phyloP scores from a whole-genome alignment of 2,329 filamentous ascomycete genomes.

The Leptographium procerum region DNA sequence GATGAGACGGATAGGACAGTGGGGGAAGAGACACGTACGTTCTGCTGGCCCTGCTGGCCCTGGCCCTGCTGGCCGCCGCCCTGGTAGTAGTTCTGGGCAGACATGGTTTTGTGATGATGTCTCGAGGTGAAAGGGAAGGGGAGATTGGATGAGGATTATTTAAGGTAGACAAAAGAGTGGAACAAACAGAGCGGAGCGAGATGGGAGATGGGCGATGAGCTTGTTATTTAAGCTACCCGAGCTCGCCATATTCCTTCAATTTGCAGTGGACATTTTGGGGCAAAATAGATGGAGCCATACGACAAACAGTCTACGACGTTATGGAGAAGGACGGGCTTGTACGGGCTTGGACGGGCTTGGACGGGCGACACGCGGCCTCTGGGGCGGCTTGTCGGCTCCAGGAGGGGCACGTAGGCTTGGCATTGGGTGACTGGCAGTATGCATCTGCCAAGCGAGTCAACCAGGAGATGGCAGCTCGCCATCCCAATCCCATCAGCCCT shows the following conservation, averaged over 20 bases:
- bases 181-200: too few relatives aligned
- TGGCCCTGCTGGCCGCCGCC: constrained; percentile 6
- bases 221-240: neutral
- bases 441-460: neutral
- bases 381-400: neutral
- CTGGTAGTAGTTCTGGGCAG: constrained; percentile 15
- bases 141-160: neutral
- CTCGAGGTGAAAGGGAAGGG: neutral
- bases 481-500: too few relatives aligned
- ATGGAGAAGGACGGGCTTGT: neutral
- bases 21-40: neutral
- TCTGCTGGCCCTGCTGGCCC: constrained; percentile 9
- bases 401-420: neutral
- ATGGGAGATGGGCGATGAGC: neutral
- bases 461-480: too few relatives aligned
- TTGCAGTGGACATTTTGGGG: neutral
- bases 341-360: neutral
- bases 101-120: constrained; percentile 12
- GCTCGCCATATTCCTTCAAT: neutral
- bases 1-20: too few relatives aligned
- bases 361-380: neutral
- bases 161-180: neutral
- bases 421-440: neutral
- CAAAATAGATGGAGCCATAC: neutral
- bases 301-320: too few relatives aligned